Evolutionary conservation across 768 basidiomycete genomes (phyloP).

Genomic region (Boletus barrowsii): DNA sequence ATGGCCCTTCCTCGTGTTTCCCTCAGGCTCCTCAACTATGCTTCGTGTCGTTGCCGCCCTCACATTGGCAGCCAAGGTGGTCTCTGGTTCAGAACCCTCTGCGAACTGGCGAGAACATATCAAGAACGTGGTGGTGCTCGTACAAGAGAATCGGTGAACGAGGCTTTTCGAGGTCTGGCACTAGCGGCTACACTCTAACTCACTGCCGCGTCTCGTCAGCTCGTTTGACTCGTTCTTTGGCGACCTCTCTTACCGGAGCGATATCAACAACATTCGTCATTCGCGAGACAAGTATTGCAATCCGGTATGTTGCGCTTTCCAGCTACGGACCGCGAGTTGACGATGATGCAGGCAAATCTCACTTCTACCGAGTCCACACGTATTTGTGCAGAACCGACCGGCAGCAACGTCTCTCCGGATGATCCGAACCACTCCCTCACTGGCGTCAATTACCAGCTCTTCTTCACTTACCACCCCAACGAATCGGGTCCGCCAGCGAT

Average conservation of each 20-base stretch:
- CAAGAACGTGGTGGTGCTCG: conserved; percentile 27
- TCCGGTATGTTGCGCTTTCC: conserved; percentile 10
- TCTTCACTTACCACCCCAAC: conserved; percentile 21
- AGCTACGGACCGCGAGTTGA: not conserved
- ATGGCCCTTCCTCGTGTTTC: not conserved
- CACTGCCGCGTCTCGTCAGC: not conserved
- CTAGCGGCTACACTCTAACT: not conserved
- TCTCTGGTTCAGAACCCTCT: not conserved
- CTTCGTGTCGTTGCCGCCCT: conserved; percentile 5
- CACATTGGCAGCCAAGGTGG: not conserved
- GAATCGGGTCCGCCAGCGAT: conserved; percentile 4
- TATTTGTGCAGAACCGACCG: conserved; percentile 19
- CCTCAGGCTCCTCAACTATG: conserved; percentile 5
- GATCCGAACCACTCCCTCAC: conserved; percentile 26
- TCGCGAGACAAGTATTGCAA: conserved; percentile 20
- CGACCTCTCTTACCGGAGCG: conserved; percentile 24
- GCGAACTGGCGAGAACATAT: conserved; percentile 21
- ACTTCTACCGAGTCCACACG: conserved; percentile 6
- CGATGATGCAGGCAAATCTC: conserved; percentile 8
- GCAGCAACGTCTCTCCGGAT: conserved; percentile 20
- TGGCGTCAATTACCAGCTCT: conserved; percentile 23
- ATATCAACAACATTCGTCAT: conserved; percentile 25
- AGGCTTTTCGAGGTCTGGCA: not conserved
- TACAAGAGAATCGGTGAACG: conserved; percentile 25
- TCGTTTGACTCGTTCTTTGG: conserved; percentile 28